A percentile compares a stretch with the other conserved stretches of the same genome.
These are phyloP conservation scores for Pleurostoma richardsiae DNA, from an alignment of 2,329 filamentous ascomycete genomes.

Conservation along the genomic window DNA sequence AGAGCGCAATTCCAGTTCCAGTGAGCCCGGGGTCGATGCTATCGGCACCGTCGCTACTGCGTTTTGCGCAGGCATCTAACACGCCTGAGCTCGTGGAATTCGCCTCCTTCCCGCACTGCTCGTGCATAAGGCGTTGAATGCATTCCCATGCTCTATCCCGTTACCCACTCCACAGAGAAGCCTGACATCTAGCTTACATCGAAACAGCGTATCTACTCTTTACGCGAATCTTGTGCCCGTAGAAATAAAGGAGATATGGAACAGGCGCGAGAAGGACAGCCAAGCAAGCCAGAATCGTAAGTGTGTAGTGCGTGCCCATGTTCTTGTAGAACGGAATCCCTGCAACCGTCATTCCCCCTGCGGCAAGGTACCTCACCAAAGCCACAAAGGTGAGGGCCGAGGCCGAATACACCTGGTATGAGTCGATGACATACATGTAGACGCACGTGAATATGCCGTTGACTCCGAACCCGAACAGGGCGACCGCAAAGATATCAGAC, in stretches of 20 bases:
- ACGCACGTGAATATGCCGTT: conserved; percentile 29
- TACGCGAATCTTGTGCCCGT: conserved; percentile 9
- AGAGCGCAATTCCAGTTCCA: too few species aligned
- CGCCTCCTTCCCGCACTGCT: too few species aligned
- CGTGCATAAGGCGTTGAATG: too few species aligned
- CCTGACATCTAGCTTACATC: neutral
- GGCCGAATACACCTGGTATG: conserved; percentile 24
- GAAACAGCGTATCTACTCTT: conserved; percentile 9
- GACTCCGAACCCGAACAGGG: conserved; percentile 38
- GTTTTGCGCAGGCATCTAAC: too few species aligned
- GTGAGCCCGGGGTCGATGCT: too few species aligned
- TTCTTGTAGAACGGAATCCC: conserved; percentile 26
- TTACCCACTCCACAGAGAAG: too few species aligned
- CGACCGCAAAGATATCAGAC: conserved; percentile 34
- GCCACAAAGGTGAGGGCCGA: conserved; percentile 25
- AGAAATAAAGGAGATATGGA: conserved; percentile 20
- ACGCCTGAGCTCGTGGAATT: too few species aligned
- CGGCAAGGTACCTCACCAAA: conserved; percentile 21
- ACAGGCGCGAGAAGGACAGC: conserved; percentile 19
- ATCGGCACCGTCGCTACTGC: too few species aligned
- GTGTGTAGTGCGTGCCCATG: conserved; percentile 23
- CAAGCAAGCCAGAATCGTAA: conserved; percentile 25
- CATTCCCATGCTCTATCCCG: too few species aligned
- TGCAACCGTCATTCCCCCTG: conserved; percentile 26
- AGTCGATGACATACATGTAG: conserved; percentile 30